Evolutionary conservation across 805 yeast genomes (phyloP).

Genomic region (Candida montana): DNA sequence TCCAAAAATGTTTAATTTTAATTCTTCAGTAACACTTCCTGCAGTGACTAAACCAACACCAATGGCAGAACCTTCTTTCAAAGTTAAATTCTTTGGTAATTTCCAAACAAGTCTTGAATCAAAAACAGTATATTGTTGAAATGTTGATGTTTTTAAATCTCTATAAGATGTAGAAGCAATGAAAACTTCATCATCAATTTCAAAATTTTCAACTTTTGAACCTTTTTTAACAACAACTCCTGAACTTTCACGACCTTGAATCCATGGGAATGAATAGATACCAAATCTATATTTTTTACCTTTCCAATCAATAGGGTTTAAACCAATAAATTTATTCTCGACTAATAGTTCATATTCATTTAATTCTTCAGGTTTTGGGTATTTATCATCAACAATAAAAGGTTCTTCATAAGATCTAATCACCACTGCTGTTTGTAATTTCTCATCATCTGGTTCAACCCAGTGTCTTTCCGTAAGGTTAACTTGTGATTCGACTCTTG

Average conservation of each 20-base stretch:
- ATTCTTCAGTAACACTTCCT: constrained; percentile 28
- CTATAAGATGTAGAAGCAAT: constrained; percentile 43
- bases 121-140: constrained; percentile 40
- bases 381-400: constrained; percentile 14
- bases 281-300: constrained; percentile 41
- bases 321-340: constrained; percentile 33
- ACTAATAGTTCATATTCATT: constrained; percentile 27
- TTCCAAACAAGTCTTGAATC: constrained; percentile 43
- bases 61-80: constrained; percentile 38
- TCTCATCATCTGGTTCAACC: constrained; percentile 11
- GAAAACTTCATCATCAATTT: constrained; percentile 35
- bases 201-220: constrained; percentile 26
- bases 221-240: constrained; percentile 36
- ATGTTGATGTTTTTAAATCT: constrained; percentile 41
- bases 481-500: constrained; percentile 8
- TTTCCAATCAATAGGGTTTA: constrained; percentile 48
- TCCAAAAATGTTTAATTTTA: constrained; percentile 17
- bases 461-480: constrained; percentile 12
- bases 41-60: constrained; percentile 47
- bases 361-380: constrained; percentile 22
- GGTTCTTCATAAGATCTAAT: constrained; percentile 25
- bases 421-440: constrained; percentile 22
- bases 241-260: constrained; percentile 43
- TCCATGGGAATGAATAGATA: constrained; percentile 44
- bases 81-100: constrained; percentile 30